Conservation (phyloP, 768 basidiomycete species). For the Lentinula detonsa region DNA sequence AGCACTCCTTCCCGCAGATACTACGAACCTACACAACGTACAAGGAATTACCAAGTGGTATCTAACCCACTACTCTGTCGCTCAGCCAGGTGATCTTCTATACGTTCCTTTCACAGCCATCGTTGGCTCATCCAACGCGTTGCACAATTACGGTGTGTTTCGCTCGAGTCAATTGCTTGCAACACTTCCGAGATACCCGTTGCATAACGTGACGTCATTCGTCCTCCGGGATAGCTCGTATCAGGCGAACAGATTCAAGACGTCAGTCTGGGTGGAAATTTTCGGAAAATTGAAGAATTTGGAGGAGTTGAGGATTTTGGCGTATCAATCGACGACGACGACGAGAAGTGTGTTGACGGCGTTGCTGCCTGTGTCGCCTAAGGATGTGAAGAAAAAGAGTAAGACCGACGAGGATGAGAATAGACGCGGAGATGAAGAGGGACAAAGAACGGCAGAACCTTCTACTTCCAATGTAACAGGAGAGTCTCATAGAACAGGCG, state of each 20-base stretch:
- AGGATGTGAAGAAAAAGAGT: neutral
- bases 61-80: slow-evolving; percentile 1
- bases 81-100: neutral
- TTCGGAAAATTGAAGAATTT: neutral
- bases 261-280: neutral
- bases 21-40: neutral
- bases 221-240: slow-evolving; percentile 2
- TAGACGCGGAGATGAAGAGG: neutral
- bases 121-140: neutral
- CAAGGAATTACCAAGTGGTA: neutral
- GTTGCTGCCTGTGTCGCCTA: neutral
- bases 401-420: neutral
- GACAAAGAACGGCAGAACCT: neutral
- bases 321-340: slow-evolving; percentile 1
- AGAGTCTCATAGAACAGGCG: neutral
- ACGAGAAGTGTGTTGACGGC: slow-evolving; percentile 4
- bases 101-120: slow-evolving; percentile 3
- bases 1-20: neutral
- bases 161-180: neutral
- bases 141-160: slow-evolving; percentile 4
- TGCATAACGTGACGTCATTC: neutral
- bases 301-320: slow-evolving; percentile 2
- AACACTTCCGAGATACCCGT: neutral
- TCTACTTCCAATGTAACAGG: neutral
- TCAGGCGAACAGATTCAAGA: slow-evolving; percentile 3